phyloP scores from a whole-genome alignment of 2,329 filamentous ascomycete species.

The Teratosphaeriaceae sp. region DNA sequence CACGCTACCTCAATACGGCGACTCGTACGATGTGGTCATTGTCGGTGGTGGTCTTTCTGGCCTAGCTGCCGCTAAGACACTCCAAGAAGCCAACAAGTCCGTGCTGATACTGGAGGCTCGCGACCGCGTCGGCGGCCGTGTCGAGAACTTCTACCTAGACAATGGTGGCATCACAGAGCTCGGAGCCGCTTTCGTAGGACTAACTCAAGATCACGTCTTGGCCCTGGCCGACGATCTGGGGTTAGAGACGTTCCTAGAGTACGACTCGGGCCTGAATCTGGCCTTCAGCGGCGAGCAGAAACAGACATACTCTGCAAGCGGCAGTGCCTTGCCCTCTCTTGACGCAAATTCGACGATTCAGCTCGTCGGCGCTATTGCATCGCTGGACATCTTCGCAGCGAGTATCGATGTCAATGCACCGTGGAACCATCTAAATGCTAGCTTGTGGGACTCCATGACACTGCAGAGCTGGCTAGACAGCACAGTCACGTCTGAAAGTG shows the following conservation, averaged over 20 bases:
- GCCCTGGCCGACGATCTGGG: conserved; percentile 17
- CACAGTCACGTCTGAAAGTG: background rate
- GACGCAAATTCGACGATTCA: background rate
- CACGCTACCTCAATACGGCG: no score
- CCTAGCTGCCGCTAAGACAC: conserved; percentile 17
- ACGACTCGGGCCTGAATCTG: conserved; percentile 10
- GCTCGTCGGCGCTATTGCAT: background rate
- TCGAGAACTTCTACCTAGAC: conserved; percentile 17
- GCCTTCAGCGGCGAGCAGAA: background rate
- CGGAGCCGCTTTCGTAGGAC: conserved; percentile 23
- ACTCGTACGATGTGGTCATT: background rate
- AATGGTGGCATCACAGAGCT: conserved; percentile 19
- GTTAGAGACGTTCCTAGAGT: conserved; percentile 15
- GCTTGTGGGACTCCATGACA: conserved; percentile 8
- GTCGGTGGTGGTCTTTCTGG: conserved; percentile 23
- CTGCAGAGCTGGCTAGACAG: conserved; percentile 1
- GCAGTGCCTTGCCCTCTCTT: background rate
- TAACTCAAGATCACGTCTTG: conserved; percentile 19
- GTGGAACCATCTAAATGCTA: conserved; percentile 7
- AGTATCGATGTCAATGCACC: conserved; percentile 6
- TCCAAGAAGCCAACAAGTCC: conserved; percentile 15
- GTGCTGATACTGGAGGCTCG: conserved; percentile 23
- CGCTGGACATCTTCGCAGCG: conserved; percentile 3
- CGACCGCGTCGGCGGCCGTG: conserved; percentile 23
- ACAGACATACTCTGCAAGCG: background rate